These are phyloP conservation scores for Phytophthora fragariae DNA, from an alignment of 352 stramenopile species.

Conservation along the genomic window DNA sequence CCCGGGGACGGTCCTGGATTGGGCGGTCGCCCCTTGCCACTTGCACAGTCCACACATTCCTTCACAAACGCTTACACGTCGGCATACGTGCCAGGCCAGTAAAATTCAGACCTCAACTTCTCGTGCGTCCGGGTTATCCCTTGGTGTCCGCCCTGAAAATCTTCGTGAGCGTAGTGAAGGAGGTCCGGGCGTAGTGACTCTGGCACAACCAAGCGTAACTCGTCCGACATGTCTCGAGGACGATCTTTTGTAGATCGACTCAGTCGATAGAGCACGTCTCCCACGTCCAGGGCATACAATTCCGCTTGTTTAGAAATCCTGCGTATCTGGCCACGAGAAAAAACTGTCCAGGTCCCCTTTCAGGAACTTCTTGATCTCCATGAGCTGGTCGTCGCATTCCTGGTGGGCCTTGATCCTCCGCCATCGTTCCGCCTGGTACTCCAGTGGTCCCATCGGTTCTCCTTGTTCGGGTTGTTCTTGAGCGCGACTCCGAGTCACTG, in stretches of 20 bases:
- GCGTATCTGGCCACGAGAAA: too few relatives aligned
- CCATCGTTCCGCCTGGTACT: too few relatives aligned
- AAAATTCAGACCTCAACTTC: too few relatives aligned
- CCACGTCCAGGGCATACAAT: neutral
- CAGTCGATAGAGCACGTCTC: neutral
- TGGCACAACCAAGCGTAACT: neutral
- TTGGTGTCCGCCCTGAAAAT: neutral
- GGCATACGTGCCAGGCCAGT: neutral
- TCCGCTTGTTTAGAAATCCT: neutral
- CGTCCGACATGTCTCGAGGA: neutral
- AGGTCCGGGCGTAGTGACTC: neutral
- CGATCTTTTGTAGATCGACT: neutral
- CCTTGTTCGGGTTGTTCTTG: neutral
- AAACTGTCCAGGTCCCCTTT: neutral
- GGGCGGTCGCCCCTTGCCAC: neutral
- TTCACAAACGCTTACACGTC: neutral
- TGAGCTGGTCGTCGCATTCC: too few relatives aligned
- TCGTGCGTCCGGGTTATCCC: neutral
- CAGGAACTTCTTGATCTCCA: conserved; percentile 7
- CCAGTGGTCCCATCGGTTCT: too few relatives aligned
- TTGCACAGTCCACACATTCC: neutral
- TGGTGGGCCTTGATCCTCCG: too few relatives aligned
- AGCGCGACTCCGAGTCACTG: neutral
- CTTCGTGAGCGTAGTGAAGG: neutral
- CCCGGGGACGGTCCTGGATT: conserved; percentile 3